These are phyloP conservation scores for Castanospermum australe DNA, from an alignment of 306 rosid genomes.

Conservation along the genomic window DNA sequence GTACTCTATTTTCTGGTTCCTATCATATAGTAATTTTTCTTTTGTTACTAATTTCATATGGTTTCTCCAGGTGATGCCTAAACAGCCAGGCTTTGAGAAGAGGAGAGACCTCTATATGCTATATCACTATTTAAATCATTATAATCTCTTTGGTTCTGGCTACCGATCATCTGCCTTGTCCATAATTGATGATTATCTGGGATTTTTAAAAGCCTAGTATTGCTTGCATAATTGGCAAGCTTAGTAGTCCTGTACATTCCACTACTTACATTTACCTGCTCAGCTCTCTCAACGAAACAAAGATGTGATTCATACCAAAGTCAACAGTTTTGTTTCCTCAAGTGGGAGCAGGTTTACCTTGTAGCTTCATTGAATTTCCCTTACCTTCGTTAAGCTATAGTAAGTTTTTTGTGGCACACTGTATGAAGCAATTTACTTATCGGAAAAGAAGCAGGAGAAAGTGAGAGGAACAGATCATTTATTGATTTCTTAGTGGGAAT, in stretches of 20 bases:
- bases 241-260: constrained; percentile 11
- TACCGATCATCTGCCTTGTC: constrained; percentile 87
- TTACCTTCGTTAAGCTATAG: background rate
- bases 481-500: too few relatives aligned
- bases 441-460: too few relatives aligned
- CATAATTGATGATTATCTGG: constrained; percentile 79
- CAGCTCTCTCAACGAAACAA: background rate
- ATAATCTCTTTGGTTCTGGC: constrained; percentile 93
- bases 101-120: constrained; percentile 84
- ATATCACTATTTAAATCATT: constrained; percentile 92
- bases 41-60: constrained; percentile 14
- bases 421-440: too few relatives aligned
- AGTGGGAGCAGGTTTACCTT: background rate
- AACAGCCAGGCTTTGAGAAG: constrained; percentile 84
- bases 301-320: background rate
- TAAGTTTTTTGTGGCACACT: too few relatives aligned
- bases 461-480: too few relatives aligned
- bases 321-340: background rate
- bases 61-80: constrained; percentile 74
- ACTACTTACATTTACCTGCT: background rate
- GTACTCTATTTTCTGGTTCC: too few relatives aligned
- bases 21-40: too few relatives aligned
- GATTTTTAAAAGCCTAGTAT: constrained; percentile 56
- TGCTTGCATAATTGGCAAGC: background rate
- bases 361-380: background rate